These are phyloP conservation scores for Periglandula ipomoeae DNA, from an alignment of 2,329 filamentous ascomycete species.

Conservation along the genomic window DNA sequence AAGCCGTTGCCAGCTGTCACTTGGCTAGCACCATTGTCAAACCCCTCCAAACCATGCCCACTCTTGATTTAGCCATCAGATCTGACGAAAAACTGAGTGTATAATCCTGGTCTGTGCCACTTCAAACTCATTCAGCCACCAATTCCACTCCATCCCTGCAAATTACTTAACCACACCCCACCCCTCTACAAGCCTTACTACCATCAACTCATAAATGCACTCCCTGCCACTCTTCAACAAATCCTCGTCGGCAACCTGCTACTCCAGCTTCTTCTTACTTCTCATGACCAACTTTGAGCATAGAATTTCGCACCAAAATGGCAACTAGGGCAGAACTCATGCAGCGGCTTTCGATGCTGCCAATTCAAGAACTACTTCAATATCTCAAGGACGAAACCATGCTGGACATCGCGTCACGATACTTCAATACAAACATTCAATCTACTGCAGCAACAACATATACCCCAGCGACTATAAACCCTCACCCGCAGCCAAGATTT, in stretches of 20 bases:
- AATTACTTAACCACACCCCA: neutral
- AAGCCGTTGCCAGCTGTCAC: no score
- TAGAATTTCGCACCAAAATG: constrained; percentile 8
- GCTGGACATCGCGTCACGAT: constrained; percentile 13
- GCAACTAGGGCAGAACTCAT: constrained; percentile 11
- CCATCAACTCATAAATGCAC: constrained; percentile 1
- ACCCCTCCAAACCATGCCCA: no score
- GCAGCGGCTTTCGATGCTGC: constrained; percentile 10
- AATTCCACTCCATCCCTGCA: no score
- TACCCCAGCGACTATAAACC: neutral
- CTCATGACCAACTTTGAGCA: neutral
- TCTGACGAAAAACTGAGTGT: no score
- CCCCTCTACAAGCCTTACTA: neutral
- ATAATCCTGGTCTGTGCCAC: no score
- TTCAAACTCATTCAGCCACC: neutral
- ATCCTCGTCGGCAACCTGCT: neutral
- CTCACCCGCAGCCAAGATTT: neutral
- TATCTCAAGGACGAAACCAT: constrained; percentile 14
- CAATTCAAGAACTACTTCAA: constrained; percentile 11
- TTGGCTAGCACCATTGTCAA: no score
- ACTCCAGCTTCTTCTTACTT: no score
- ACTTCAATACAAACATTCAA: constrained; percentile 7
- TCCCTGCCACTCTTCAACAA: neutral
- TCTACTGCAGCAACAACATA: neutral
- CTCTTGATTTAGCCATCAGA: no score